phyloP scores from a whole-genome alignment of 305 asterid species.

The Coffea humblotiana region DNA sequence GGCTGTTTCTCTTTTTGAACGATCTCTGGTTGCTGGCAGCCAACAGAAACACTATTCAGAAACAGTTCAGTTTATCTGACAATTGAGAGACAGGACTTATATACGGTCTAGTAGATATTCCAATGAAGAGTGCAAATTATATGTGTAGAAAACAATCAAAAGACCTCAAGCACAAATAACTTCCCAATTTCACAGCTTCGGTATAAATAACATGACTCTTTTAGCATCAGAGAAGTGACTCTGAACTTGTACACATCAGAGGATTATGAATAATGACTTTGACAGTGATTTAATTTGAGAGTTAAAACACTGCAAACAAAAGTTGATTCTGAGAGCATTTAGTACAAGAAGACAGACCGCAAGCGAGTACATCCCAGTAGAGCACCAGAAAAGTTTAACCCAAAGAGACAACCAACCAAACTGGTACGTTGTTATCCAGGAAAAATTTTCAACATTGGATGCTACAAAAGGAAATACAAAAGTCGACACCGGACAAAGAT shows the following conservation, averaged over 20 bases:
- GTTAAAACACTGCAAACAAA: not conserved
- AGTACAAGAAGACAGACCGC: not conserved
- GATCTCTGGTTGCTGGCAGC: slow-evolving; percentile 69
- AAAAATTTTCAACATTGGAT: not conserved
- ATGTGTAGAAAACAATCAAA: not conserved
- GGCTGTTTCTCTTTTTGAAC: slow-evolving; percentile 54
- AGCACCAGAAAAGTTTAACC: not conserved
- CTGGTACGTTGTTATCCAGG: not conserved
- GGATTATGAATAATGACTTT: not conserved
- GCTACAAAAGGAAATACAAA: not conserved
- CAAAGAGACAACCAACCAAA: not conserved
- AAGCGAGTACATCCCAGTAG: not conserved
- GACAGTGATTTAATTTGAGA: not conserved
- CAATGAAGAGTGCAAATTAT: not conserved
- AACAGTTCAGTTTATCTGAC: not conserved
- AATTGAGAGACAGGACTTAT: not conserved
- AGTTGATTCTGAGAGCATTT: not conserved
- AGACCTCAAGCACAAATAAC: not conserved
- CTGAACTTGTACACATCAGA: not conserved
- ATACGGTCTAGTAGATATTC: not conserved
- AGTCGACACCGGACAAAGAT: not conserved
- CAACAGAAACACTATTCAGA: slow-evolving; percentile 25
- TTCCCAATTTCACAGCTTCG: not conserved
- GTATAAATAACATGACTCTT: not conserved
- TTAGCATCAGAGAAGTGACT: not conserved